phyloP scores from a whole-genome alignment of 192 early-diverging fungal genomes.

The Backusella psychrophila region DNA sequence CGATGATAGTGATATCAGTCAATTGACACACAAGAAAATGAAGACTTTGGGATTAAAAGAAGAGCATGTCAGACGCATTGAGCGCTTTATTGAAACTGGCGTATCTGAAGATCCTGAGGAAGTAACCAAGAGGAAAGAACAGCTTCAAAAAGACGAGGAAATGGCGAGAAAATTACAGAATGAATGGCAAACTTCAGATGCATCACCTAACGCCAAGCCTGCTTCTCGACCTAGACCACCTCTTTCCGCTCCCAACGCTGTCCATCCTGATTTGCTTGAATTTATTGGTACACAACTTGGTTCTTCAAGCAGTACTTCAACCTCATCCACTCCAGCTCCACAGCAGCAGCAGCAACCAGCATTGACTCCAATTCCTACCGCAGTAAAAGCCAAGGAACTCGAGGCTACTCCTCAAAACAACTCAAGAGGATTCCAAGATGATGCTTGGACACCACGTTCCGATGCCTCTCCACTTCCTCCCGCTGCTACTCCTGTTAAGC shows the following conservation, averaged over 20 bases:
- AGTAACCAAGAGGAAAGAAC: slow-evolving; percentile 41
- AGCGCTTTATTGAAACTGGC: slow-evolving; percentile 60
- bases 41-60: slow-evolving; percentile 80
- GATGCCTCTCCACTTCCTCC: slow-evolving; percentile 23
- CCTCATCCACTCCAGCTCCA: background rate
- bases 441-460: slow-evolving; percentile 51
- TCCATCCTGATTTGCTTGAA: slow-evolving; percentile 49
- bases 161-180: slow-evolving; percentile 79
- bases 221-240: background rate
- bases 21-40: slow-evolving; percentile 76
- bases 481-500: slow-evolving; percentile 1
- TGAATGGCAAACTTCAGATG: slow-evolving; percentile 53
- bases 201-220: slow-evolving; percentile 15
- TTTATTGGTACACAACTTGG: slow-evolving; percentile 36
- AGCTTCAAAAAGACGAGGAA: slow-evolving; percentile 74
- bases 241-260: slow-evolving; percentile 45
- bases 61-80: slow-evolving; percentile 80
- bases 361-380: background rate
- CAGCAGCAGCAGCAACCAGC: background rate
- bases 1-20: slow-evolving; percentile 75
- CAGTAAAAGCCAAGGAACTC: slow-evolving; percentile 8
- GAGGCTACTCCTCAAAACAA: slow-evolving; percentile 18
- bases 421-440: slow-evolving; percentile 47
- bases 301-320: background rate
- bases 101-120: slow-evolving; percentile 43